These are phyloP conservation scores for Pichia californica DNA, from an alignment of 805 yeast genomes.

Conservation along the genomic window DNA sequence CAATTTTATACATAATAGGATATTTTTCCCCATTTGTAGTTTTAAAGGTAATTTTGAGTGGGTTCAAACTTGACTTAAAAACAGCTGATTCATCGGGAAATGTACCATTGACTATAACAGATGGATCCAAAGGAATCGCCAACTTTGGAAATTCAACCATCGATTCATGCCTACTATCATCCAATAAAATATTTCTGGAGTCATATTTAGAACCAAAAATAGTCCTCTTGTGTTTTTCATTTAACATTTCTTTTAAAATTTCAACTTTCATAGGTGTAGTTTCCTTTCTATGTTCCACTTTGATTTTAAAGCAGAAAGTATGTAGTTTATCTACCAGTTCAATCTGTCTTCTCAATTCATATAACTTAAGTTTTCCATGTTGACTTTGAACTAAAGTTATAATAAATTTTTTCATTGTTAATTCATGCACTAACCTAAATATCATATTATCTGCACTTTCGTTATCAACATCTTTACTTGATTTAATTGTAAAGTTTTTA, in stretches of 20 bases:
- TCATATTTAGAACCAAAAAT: constrained; percentile 14
- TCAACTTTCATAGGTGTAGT: constrained; percentile 73
- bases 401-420: constrained; percentile 27
- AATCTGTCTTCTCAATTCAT: constrained; percentile 44
- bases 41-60: constrained; percentile 74
- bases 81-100: constrained; percentile 76
- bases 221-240: constrained; percentile 42
- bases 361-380: constrained; percentile 25
- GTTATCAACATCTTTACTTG: too few relatives aligned
- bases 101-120: constrained; percentile 64
- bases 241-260: constrained; percentile 49
- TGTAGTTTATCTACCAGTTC: constrained; percentile 62
- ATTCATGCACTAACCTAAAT: constrained; percentile 17
- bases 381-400: constrained; percentile 19
- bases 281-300: constrained; percentile 54
- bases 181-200: constrained; percentile 2
- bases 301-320: constrained; percentile 56
- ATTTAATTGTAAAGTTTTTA: too few relatives aligned
- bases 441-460: background rate
- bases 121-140: constrained; percentile 79
- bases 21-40: constrained; percentile 41
- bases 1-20: constrained; percentile 87
- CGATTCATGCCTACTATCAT: constrained; percentile 18
- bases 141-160: constrained; percentile 44
- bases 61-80: constrained; percentile 86